A percentile compares a stretch with the other conserved stretches of the same genome.
These are phyloP conservation scores for Caryopteris hybrid DNA, from an alignment of 305 asterid genomes.

Conservation along the genomic window DNA sequence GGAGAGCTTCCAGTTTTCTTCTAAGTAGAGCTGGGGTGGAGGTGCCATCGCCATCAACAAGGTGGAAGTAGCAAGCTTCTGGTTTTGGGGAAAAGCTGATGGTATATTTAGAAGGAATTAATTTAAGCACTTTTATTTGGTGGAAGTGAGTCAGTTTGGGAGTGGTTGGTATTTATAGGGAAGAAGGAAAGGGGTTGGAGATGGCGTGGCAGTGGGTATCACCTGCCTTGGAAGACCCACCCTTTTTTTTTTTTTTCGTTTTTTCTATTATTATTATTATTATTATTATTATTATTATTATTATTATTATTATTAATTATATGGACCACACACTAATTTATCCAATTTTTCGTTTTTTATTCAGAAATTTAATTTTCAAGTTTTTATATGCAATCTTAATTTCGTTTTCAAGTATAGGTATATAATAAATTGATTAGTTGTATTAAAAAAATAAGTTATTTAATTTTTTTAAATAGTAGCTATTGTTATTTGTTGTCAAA, in stretches of 20 bases:
- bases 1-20: slow-evolving; percentile 64
- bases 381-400: too few species aligned
- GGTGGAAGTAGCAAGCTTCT: background rate
- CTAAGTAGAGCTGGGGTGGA: slow-evolving; percentile 30
- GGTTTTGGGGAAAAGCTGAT: too few species aligned
- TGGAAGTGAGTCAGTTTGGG: slow-evolving; percentile 2
- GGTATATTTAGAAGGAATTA: background rate
- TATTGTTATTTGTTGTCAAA: too few species aligned
- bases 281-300: too few species aligned
- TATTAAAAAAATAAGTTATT: too few species aligned
- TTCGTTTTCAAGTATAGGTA: too few species aligned
- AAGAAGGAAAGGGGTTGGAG: slow-evolving; percentile 3
- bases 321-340: slow-evolving; percentile 21
- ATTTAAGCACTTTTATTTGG: too few species aligned
- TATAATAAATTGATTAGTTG: too few species aligned
- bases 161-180: slow-evolving; percentile 36
- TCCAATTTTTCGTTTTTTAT: background rate
- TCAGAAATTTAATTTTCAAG: background rate
- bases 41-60: slow-evolving; percentile 17
- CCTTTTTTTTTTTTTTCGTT: background rate
- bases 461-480: too few species aligned
- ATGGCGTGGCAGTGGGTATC: slow-evolving; percentile 46
- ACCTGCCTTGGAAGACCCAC: slow-evolving; percentile 48
- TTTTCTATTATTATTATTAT: background rate
- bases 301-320: slow-evolving; percentile 5